Base-by-base conservation (phyloP, 1,284 basidiomycete species). In the Cutaneotrichosporon cavernicola region DNA sequence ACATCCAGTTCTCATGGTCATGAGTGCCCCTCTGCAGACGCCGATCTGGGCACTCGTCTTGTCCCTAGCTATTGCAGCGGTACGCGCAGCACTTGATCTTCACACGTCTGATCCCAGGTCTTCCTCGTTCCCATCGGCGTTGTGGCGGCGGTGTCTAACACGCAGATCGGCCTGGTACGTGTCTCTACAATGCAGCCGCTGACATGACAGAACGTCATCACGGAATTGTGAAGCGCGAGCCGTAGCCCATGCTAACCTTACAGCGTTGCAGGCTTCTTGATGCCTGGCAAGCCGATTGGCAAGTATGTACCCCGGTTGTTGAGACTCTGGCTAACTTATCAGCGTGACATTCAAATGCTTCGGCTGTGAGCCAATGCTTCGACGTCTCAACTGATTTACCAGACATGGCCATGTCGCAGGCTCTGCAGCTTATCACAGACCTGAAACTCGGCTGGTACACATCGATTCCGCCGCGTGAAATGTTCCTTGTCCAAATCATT, bases 241-340 rank as follows among this genome's bases (percentile, higher is more conserved):
- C 22, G 9, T 21, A n/a, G 34, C 9, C 22, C 26, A 4, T 2
- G 21, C 56, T 64, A 43, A 58, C 53, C 7, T 14, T 34, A 34
- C 57, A 80, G 79, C 60, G 78, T 83, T 0, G 81, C 81, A 5
- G 83, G 83, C 0, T 75, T 83, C 46, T 69, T 84, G 40, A 80
- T 83, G 73, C 83, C 83, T 1, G 83, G 83, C 5, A 81, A 81
- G 61, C 83, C 83, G 1, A 83, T 84, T 55, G 82, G 80, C 69
- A 84, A 80, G 79, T 80, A 60, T 69, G 78, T 74, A 13, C 1
- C 5, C n/a, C 47, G 30, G 8, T 36, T 16, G 18, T 50, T 26
- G 14, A 6, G 22, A 40, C 7, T 18, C 14, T 16, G 51, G 30
- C 65, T 63, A 62, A 52, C 56, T n/a, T 21, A 51, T 4, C 65